Base-by-base conservation (phyloP, 768 basidiomycete genomes). In the Amylocystis lapponica region DNA sequence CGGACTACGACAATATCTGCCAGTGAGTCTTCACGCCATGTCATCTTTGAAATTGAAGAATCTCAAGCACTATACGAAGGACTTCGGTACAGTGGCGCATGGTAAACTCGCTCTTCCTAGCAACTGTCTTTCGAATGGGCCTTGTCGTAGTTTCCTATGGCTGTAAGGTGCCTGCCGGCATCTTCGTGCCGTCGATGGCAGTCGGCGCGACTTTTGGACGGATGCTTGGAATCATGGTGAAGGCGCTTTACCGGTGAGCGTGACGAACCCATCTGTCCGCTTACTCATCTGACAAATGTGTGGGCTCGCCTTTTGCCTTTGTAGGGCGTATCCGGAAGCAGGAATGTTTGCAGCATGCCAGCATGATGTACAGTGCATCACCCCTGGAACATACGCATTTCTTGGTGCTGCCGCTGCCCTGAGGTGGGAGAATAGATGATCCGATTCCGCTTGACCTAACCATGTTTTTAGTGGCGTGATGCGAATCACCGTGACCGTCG, bases 121-220 rank as follows among this genome's bases (percentile, higher is more conserved):
- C 95, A 0, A 95, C 94, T 4, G 73, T 96, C 41, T 81, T 97
- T 43, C 82, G 95, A 4, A 86, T 78, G 17, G 83, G 78, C 9
- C 71, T 98, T 35, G 90, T 97, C 36, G 78, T 98, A 17, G 67
- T 98, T 19, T 92, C 91, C 2, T 99, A 98, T 60, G 96, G 96
- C 0, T 88, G 83, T 57, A 97, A 92, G 62, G 96, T 99, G 0
- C 96, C 96, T 1, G 89, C 89, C 10, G 96, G 96, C 20, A 99
- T 99, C 52, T 99, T 99, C 53, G 90, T 99, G 0, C 96, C 96
- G 2, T 96, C 94, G 3, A 98, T 99, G 96, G 96, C 95, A 1
- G 83, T 98, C 43, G 96, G 96, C 29, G 96, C 96, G 3, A 86
- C 90, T 0, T 98, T 98, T 57, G 96, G 96, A 2, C 74, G 96